These are phyloP conservation scores for Phalaenopsis equestris DNA, from an alignment of 106 monocot genomes.

Conservation along the genomic window DNA sequence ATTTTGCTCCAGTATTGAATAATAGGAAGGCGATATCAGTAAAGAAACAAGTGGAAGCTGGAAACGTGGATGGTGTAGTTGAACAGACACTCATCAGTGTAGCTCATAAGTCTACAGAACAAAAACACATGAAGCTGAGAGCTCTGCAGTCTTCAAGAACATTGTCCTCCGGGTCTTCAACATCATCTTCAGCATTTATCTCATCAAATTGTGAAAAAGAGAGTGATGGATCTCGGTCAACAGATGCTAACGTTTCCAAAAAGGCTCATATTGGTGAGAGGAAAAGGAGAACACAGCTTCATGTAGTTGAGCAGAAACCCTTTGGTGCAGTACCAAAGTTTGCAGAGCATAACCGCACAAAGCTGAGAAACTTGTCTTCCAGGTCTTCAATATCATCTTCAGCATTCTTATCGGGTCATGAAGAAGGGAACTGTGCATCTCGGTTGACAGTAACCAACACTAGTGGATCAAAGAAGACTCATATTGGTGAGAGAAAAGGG, in stretches of 20 bases:
- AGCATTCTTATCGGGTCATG: constrained; percentile 7
- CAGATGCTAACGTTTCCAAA: background rate
- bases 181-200: constrained; percentile 13
- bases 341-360: constrained; percentile 3
- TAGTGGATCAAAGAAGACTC: background rate
- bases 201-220: constrained; percentile 1
- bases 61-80: constrained; percentile 16
- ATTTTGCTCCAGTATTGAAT: constrained; percentile 6
- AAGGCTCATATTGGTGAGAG: background rate
- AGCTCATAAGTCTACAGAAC: constrained; percentile 1
- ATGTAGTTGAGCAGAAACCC: constrained; percentile 27
- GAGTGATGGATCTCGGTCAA: constrained; percentile 9
- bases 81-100: constrained; percentile 14
- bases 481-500: background rate
- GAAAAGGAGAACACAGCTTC: constrained; percentile 14
- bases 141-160: constrained; percentile 4
- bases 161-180: background rate
- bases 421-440: constrained; percentile 5
- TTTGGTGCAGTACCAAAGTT: background rate
- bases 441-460: background rate
- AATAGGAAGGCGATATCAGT: constrained; percentile 11
- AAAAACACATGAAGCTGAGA: constrained; percentile 9
- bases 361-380: constrained; percentile 8
- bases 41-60: constrained; percentile 14
- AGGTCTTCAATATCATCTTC: constrained; percentile 5